A percentile compares a stretch with the other conserved stretches of the same genome.
These are phyloP conservation scores for Leccinum fuscescens DNA, from an alignment of 1,284 basidiomycete genomes.

Conservation along the genomic window DNA sequence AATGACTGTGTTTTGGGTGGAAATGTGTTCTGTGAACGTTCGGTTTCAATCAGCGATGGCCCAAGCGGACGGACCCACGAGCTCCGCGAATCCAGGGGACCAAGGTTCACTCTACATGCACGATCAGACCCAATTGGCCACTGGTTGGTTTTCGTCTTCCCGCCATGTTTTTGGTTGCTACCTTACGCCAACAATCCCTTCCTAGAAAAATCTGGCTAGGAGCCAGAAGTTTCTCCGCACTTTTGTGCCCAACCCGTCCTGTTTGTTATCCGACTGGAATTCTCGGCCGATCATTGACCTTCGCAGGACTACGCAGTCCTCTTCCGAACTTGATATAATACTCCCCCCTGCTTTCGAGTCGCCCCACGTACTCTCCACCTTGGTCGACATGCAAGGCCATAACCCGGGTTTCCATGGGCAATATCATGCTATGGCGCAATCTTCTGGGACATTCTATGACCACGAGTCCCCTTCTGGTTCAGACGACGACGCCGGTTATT, in stretches of 20 bases:
- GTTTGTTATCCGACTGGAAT: constrained; percentile 30
- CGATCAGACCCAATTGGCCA: constrained; percentile 35
- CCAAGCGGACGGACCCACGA: constrained; percentile 33
- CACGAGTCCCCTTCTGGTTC: constrained; percentile 47
- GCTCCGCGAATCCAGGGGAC: constrained; percentile 35
- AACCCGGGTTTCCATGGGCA: constrained; percentile 16
- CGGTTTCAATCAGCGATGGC: constrained; percentile 24
- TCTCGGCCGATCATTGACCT: constrained; percentile 29
- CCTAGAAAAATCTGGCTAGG: constrained; percentile 28
- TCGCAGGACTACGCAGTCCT: constrained; percentile 14
- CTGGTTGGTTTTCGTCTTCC: constrained; percentile 25
- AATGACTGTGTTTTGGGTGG: constrained; percentile 22
- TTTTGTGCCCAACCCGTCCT: constrained; percentile 25
- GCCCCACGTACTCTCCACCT: constrained; percentile 5
- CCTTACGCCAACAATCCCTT: constrained; percentile 28
- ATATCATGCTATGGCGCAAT: constrained; percentile 27
- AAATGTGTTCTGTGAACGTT: constrained; percentile 27
- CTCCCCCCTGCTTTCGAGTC: not conserved
- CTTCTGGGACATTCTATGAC: constrained; percentile 34
- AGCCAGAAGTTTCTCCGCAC: constrained; percentile 13
- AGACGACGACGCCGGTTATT: constrained; percentile 42
- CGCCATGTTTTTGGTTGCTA: constrained; percentile 36
- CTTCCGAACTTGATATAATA: constrained; percentile 9
- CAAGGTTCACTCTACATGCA: constrained; percentile 29
- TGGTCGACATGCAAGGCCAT: constrained; percentile 30